Conservation (phyloP, 140 eudicot species). For the Ambrosia hybrid region DNA sequence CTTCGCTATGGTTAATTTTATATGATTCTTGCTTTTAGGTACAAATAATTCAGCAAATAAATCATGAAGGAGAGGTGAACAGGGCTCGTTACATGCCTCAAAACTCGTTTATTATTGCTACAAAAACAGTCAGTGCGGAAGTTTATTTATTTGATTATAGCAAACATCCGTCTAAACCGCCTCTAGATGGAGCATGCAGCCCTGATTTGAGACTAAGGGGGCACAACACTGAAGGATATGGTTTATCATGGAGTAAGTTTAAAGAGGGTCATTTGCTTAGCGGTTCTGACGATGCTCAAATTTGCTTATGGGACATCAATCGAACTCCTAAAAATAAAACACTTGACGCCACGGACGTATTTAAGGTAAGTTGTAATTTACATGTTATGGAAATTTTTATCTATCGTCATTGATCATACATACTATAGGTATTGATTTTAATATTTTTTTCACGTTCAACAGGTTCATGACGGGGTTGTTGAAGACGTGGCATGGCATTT, state of each 20-base stretch:
- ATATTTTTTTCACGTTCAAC: not conserved
- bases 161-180: conserved; percentile 95
- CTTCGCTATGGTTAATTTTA: not conserved
- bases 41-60: conserved; percentile 94
- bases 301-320: conserved; percentile 94
- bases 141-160: conserved; percentile 92
- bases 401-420: not conserved
- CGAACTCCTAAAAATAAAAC: conserved; percentile 78
- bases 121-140: conserved; percentile 94
- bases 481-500: conserved; percentile 99
- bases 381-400: not conserved
- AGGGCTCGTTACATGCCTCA: conserved; percentile 99
- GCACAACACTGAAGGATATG: conserved; percentile 89
- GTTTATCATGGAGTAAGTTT: conserved; percentile 92
- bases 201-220: conserved; percentile 95
- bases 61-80: conserved; percentile 95
- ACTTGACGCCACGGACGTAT: conserved; percentile 87
- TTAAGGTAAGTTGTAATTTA: conserved; percentile 46
- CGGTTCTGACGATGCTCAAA: conserved; percentile 99
- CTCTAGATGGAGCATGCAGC: conserved; percentile 88
- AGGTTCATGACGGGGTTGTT: conserved; percentile 96
- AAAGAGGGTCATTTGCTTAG: conserved; percentile 88
- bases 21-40: conserved; percentile 48
- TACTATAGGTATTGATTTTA: not conserved
- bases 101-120: conserved; percentile 82